A percentile compares a stretch with the other conserved stretches of the same genome.
These are phyloP conservation scores for Spergularia azorica DNA, from an alignment of 179 eudicot genomes.

Conservation along the genomic window DNA sequence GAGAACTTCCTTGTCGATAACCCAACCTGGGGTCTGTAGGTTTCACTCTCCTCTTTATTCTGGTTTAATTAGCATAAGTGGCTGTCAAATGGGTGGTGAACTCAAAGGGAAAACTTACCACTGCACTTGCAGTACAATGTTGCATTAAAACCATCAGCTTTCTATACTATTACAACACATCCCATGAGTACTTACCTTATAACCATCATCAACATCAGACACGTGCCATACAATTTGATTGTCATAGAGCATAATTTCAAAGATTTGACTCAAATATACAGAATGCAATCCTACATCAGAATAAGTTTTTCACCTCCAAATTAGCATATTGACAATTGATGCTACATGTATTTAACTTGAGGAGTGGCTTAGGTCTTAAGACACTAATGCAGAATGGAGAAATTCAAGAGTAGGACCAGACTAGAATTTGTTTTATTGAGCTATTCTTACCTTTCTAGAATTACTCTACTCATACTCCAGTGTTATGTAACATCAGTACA, in stretches of 20 bases:
- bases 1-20: conserved; percentile 60
- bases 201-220: conserved; percentile 5
- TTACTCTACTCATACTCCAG: too few relatives aligned
- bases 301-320: neutral
- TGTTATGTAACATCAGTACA: neutral
- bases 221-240: too few relatives aligned
- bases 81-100: conserved; percentile 27
- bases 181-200: neutral
- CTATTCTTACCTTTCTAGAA: too few relatives aligned
- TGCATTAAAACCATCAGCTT: conserved; percentile 2
- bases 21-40: conserved; percentile 55
- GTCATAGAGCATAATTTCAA: neutral
- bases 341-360: too few relatives aligned
- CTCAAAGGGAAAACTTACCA: conserved; percentile 17
- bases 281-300: neutral
- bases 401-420: too few relatives aligned
- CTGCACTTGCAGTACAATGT: neutral
- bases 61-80: conserved; percentile 44
- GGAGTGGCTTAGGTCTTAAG: too few relatives aligned
- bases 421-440: too few relatives aligned
- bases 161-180: conserved; percentile 1
- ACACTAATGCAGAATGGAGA: too few relatives aligned
- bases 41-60: conserved; percentile 58
- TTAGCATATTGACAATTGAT: neutral
- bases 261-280: neutral